Evolutionary conservation across 108 stramenopile species (phyloP), one percentile per base, ranked within the genome.

Genomic region (Nitzschia putrida): DNA sequence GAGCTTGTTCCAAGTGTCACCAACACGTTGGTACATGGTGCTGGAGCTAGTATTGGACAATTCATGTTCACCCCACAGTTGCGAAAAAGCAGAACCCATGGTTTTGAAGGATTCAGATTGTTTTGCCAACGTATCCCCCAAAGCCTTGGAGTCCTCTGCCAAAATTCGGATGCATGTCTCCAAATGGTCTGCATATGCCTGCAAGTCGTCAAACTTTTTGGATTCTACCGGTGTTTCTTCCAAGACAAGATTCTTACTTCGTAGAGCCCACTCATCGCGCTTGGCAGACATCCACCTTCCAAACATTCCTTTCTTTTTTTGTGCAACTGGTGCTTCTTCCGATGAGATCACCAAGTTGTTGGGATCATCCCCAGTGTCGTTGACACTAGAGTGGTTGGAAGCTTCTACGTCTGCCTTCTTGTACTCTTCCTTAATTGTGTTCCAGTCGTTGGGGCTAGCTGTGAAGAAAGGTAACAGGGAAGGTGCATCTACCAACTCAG

Each of bases 41-140:
- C 69, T 70, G 49, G 67, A 58, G 47, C 69, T 70, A 8, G 76
- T 77, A 41, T 69, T 77, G 49, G 68, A 70, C 34, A 77, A 43
- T 59, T 69, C 76, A 57, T 77, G 76, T 44, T 77, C 76, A 14
- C 76, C 76, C 76, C 76, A 77, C 41, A 77, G 25, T 59, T 77
- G 64, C 34, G 58, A 23, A 58, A 77, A 77, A 8, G 76, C 76
- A 39, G 76, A 61, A 12, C 64, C 76, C 61, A 70, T 77, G 18
- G 76, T 77, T 29, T 61, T 53, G 9, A 56, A 64, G 53, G 59
- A 59, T 26, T 49, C 69, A n/a, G 76, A 25, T 23, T 43, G 26
- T 5, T 20, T 29, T 9, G 25, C 16, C 14, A 65, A 44, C 5
- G 69, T 12, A 34, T 54, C 61, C 6, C 23, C 7, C 3, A 70